Percentiles rank a stretch among this genome's conserved stretches.
Evolutionary conservation across 805 yeast genomes (phyloP).

Genomic region (Priceomyces carsonii): DNA sequence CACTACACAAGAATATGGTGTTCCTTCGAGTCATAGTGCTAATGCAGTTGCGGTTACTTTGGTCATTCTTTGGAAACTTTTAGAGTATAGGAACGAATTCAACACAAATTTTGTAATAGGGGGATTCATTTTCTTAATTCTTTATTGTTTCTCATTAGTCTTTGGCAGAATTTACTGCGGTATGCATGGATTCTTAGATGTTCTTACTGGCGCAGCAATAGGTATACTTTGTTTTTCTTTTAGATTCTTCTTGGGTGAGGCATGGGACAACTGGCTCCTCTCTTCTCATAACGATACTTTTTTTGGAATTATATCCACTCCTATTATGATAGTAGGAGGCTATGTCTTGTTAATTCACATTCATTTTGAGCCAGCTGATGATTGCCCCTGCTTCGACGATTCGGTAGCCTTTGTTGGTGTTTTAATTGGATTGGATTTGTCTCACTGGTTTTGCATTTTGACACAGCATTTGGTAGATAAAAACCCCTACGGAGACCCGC

Average conservation of each 20-base stretch:
- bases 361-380: conserved; percentile 86
- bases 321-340: conserved; percentile 37
- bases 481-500: conserved; percentile 24
- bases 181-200: conserved; percentile 92
- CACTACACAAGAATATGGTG: conserved; percentile 91
- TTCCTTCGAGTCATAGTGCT: conserved; percentile 93
- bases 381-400: conserved; percentile 96
- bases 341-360: conserved; percentile 55
- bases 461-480: conserved; percentile 24
- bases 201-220: conserved; percentile 60
- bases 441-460: conserved; percentile 50
- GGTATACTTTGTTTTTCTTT: conserved; percentile 58
- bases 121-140: conserved; percentile 19
- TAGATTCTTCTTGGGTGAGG: conserved; percentile 40
- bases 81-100: conserved; percentile 8
- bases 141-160: conserved; percentile 66
- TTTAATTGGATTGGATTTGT: conserved; percentile 69
- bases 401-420: conserved; percentile 93
- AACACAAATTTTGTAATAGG: conserved; percentile 14
- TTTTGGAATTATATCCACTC: conserved; percentile 26
- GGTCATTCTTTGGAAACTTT: conserved; percentile 27
- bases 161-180: conserved; percentile 92
- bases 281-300: conserved; percentile 20
- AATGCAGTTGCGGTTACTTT: conserved; percentile 85
- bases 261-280: conserved; percentile 50